Base-by-base conservation (phyloP, 805 yeast species). In the Metschnikowia kofuensis region DNA sequence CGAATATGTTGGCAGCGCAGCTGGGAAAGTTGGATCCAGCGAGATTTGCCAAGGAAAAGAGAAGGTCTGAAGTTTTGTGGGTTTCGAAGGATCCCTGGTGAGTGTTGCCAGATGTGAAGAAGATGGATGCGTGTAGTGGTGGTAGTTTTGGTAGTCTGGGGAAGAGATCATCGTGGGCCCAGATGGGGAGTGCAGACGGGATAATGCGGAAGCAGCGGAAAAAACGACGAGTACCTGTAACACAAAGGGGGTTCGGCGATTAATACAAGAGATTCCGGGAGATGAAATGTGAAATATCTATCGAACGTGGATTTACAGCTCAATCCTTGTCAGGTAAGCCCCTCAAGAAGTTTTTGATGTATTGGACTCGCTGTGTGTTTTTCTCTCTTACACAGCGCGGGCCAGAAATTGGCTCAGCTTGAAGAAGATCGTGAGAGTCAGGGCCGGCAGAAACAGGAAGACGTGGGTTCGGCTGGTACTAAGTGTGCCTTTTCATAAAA, bases 81-180 rank as follows among this genome's bases (percentile, higher is more conserved):
- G 6, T 10, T 27, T 28, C 26, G 28, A 6, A 13, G 36, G 36
- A 34, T 34, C 29, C 40, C 29, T 11, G 40, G 2, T 9, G 35
- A 42, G 4, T 35, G 28, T 42, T 38, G 11, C 28, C 11, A 16
- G 21, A 39, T 34, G 8, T 12, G 15, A 27, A 8, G 36, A 32
- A 21, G 42, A 27, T 6, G 29, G 31, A n/a, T n/a, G 26, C 9
- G 31, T 26, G 38, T 8, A 11, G 37, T 13, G 41, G 37, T 13
- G 41, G 4, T 21, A 21, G 21, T 21, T 4, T 21, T 21, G 21
- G 40, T n/a, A 30, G 40, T 40, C 44, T 41, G 44, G 49, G 45
- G 40, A 36, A 40, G 15, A 30, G 69, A 21, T 77, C 76, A 28
- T 70, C 43, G 38, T 38, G 40, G 27, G 34, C 29, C 29, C 15